Percentiles rank a stretch among this genome's conserved stretches.
Evolutionary conservation across 2,329 filamentous ascomycete genomes (phyloP).

Genomic region (Aspergillus sp.): DNA sequence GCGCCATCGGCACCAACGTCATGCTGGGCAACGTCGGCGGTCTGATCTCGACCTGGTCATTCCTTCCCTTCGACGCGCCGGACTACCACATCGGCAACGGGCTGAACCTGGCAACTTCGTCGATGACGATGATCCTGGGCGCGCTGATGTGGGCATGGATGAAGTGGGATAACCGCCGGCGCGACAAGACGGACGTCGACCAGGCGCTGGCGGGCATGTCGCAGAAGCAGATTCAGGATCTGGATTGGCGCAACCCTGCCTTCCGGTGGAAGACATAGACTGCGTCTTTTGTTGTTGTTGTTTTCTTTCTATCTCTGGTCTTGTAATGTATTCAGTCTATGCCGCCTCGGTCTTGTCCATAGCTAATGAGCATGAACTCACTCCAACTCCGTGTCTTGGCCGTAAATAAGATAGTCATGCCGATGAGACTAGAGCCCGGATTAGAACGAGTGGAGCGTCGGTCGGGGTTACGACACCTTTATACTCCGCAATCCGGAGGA

Average conservation of each 20-base stretch:
- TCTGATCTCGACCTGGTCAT: constrained; percentile 64
- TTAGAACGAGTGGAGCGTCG: no score
- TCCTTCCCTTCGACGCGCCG: constrained; percentile 61
- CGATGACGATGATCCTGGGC: constrained; percentile 52
- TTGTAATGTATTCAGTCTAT: no score
- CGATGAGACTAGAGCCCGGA: no score
- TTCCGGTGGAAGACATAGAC: constrained; percentile 14
- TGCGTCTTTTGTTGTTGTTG: not conserved
- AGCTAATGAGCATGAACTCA: no score
- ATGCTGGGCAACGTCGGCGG: constrained; percentile 73
- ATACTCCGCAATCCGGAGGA: no score
- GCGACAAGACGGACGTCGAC: constrained; percentile 55
- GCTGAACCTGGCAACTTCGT: constrained; percentile 63
- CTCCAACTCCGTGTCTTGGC: no score
- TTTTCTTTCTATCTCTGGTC: not conserved
- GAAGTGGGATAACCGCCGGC: constrained; percentile 58
- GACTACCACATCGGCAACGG: constrained; percentile 71
- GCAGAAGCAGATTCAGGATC: constrained; percentile 54
- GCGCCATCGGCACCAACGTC: constrained; percentile 65
- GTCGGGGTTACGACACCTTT: no score
- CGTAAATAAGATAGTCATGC: no score
- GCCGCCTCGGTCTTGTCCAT: no score
- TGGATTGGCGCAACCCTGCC: constrained; percentile 65
- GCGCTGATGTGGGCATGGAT: constrained; percentile 59
- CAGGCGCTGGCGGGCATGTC: constrained; percentile 55